Evolutionary conservation across 2,329 filamentous ascomycete genomes (phyloP), one percentile per base, ranked within the genome.

Genomic region (Rhynchosporium agropyri): DNA sequence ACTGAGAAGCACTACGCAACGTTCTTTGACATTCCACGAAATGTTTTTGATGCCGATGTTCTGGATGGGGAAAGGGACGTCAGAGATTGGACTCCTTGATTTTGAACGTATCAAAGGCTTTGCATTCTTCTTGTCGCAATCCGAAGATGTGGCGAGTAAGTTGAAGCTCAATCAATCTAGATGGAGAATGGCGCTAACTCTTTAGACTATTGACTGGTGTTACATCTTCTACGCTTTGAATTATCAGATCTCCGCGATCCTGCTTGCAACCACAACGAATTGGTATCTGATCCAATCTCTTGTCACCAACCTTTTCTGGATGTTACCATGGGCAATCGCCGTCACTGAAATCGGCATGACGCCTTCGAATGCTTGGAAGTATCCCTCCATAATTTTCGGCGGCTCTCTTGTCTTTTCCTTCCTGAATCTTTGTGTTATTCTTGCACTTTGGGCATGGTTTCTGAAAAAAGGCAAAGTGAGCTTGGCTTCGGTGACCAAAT

Each of bases 201-300:
- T 58, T 48, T 73, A 77, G 61, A 82, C 79, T 0, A 81, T 85
- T 7, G 83, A 86, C 67, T 86, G 82, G 82, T 91, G 87, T 70
- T 91, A 91, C 70, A 81, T 91, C 33, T 84, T 89, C 71, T 91
- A 89, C 64, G 88, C 85, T 0, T 73, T 84, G 20, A 85, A 83
- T 1, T 89, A 83, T 1, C 87, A 90, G 69, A 76, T 91, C 0
- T 85, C 87, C 0, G 82, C 85, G 0, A 77, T 91, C 0, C 74
- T 92, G 0, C 79, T 90, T 26, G 0, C 88, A 0, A 89, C 87
- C 0, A 76, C 80, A 0, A 87, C 88, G 0, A 76, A 77, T 1
- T 91, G 86, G 87, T 91, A 90, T 71, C 77, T 91, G 0, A 85
- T 82, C 63, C 88, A 91, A 72, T 86, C 84, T 3, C 75, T 91